Base-by-base conservation (phyloP, 495 filamentous ascomycete genomes). In the Xylaria cubensis region DNA sequence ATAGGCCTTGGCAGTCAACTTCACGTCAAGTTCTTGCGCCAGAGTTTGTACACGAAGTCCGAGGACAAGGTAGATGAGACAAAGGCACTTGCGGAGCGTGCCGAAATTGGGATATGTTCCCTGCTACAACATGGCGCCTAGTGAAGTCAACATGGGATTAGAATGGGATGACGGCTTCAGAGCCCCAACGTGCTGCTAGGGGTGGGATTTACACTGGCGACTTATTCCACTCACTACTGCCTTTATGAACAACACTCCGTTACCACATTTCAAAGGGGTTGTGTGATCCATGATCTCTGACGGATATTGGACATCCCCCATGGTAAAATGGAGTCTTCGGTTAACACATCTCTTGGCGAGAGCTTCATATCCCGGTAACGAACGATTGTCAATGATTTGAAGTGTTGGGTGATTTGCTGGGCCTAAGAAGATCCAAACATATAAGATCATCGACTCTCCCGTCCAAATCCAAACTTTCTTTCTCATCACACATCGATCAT, bases 401-500 rank as follows among this genome's bases (percentile, higher is more conserved):
- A 66, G 62, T 51, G 66, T 65, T 53, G 65, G 69, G 68, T 72
- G 74, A 74, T 73, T 70, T 74, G 29, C 73, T 71, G 67, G 65
- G 69, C 44, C 69, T 72, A 76, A 72, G 73, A 29, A 76, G 66
- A 78, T 75, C 76, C 48, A 56, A 59, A 61, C 19, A 53, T 78
- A 78, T 76, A 78, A 78, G 74, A 76, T 76, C 74, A 70, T 51
- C 73, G 61, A 48, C 64, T 61, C 69, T 44, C 64, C 74, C 76
- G 66, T 70, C 26, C 24, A 21, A 55, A 55, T 44, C 46, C 41
- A 29, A 6, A 51, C 66, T 72, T 82, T 78, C 26, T 71, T 74
- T 69, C 44, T 59, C 71, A 75, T 76, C 50, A 71, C 71, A 81
- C 73, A 58, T 79, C 82, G 50, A 87, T 73, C 55, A 32, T 75